Evolutionary conservation across 441 rosid genomes (phyloP).

Genomic region (Melastoma candidum): DNA sequence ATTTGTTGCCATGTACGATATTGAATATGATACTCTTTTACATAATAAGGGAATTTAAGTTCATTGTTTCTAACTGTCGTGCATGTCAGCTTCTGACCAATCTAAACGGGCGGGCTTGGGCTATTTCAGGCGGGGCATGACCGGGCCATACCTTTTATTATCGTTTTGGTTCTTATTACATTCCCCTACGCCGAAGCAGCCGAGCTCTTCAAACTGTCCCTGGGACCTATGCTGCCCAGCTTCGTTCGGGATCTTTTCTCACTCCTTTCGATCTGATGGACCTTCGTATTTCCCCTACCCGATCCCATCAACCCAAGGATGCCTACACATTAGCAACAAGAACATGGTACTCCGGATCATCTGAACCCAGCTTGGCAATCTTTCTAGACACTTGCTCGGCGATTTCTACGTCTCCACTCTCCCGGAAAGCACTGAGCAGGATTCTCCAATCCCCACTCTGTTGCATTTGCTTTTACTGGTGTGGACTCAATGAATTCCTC

Average conservation of each 20-base stretch:
- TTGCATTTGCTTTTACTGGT: slow-evolving; percentile 44
- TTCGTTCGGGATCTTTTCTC: slow-evolving; percentile 51
- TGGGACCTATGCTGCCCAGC: slow-evolving; percentile 23
- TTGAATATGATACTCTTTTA: too few relatives aligned
- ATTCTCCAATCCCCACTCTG: slow-evolving; percentile 34
- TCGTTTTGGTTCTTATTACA: too few relatives aligned
- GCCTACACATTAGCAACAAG: slow-evolving; percentile 54
- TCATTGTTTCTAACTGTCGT: too few relatives aligned
- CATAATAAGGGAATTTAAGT: too few relatives aligned
- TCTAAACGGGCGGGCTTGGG: too few relatives aligned
- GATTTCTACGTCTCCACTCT: slow-evolving; percentile 29
- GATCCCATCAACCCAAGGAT: slow-evolving; percentile 47
- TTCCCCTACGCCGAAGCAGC: too few relatives aligned
- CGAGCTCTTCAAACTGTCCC: too few relatives aligned
- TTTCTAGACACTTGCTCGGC: slow-evolving; percentile 37
- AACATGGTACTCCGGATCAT: slow-evolving; percentile 47
- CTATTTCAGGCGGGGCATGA: too few relatives aligned
- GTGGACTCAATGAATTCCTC: slow-evolving; percentile 31
- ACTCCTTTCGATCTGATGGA: slow-evolving; percentile 36
- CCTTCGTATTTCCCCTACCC: slow-evolving; percentile 41
- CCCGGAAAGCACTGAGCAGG: slow-evolving; percentile 45
- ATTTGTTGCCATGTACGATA: too few relatives aligned
- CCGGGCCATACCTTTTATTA: too few relatives aligned
- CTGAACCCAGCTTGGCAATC: slow-evolving; percentile 37
- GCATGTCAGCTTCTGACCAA: too few relatives aligned